Evolutionary conservation across 176 grass and related monocot genomes (phyloP), one percentile per base, ranked within the genome.

Genomic region (Carex parvula): DNA sequence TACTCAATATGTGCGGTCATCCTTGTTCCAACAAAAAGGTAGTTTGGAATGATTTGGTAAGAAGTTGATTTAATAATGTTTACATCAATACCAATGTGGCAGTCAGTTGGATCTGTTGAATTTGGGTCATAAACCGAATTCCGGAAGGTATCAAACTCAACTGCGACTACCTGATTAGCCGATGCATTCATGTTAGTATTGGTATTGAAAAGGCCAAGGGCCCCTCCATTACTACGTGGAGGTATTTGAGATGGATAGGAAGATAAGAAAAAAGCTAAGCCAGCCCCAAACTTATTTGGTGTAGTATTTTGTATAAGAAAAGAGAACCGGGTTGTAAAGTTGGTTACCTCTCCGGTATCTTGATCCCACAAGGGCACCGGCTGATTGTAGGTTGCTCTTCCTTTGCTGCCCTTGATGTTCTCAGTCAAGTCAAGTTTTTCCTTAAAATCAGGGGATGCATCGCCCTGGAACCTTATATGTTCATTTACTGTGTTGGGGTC

Each of bases 251-350:
- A 62, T 21, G 64, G 46, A 0, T 29, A 48, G 0, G 30, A 4
- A 11, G 78, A 54, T 24, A 87, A 79, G 65, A 87, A 87, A 18
- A 87, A 87, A 10, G 79, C 79, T 21, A 87, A 15, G 21, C 85
- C 85, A 59, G 82, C 77, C 21, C 64, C 85, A 32, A 14, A 15
- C 21, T 4, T 21, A 8, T 13, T 32, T 14, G 6, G 16, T 17
- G 46, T 3, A 7, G 4, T 13, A 1, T 30, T 0, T 18, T 70
- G 46, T 0, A 88, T 91, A 44, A 17, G 24, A 84, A 91, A 88
- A 84, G 41, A 70, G 83, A 91, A 91, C 4, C 57, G 77, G 1
- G 86, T 66, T 3, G 58, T 16, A 79, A 91, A 91, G 83, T 80
- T 91, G 15, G 89, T 80, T 1, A 50, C 79, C 58, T 91, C 35